These are phyloP conservation scores for Dioscorea dumetorum DNA, from an alignment of 106 monocot genomes.

Conservation along the genomic window DNA sequence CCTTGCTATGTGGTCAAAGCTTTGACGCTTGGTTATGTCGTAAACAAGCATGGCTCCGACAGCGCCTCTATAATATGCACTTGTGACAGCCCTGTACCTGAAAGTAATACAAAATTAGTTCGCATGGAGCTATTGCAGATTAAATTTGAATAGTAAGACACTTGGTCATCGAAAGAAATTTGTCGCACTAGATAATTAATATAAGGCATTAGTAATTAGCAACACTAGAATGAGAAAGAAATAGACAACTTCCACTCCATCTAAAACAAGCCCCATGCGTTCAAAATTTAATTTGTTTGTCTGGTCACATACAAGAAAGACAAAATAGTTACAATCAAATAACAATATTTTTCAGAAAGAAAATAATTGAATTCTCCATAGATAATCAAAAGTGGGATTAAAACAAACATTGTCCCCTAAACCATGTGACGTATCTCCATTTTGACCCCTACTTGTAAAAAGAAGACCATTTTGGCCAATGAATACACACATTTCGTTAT, in stretches of 20 bases:
- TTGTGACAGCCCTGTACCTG: slow-evolving; percentile 96
- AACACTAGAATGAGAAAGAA: background rate
- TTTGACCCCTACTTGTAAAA: too few species aligned
- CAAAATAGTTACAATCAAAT: too few species aligned
- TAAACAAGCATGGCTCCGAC: slow-evolving; percentile 89
- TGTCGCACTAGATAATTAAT: background rate
- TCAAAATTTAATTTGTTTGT: too few species aligned
- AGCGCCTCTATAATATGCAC: slow-evolving; percentile 94
- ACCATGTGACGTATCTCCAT: too few species aligned
- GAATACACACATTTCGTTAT: too few species aligned
- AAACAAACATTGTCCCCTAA: too few species aligned
- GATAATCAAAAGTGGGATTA: too few species aligned
- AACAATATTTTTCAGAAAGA: too few species aligned
- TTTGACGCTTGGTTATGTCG: slow-evolving; percentile 91
- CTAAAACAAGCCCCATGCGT: background rate
- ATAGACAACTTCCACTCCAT: background rate
- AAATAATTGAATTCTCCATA: too few species aligned
- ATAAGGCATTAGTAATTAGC: background rate
- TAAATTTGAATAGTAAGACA: background rate
- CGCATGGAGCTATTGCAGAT: background rate
- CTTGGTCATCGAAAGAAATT: background rate
- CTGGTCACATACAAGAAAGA: too few species aligned
- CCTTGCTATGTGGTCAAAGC: slow-evolving; percentile 87
- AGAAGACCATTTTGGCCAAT: too few species aligned
- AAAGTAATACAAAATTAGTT: background rate